These are phyloP conservation scores for Fagopyrum esculentum DNA, from an alignment of 148 eudicot genomes.

Conservation along the genomic window DNA sequence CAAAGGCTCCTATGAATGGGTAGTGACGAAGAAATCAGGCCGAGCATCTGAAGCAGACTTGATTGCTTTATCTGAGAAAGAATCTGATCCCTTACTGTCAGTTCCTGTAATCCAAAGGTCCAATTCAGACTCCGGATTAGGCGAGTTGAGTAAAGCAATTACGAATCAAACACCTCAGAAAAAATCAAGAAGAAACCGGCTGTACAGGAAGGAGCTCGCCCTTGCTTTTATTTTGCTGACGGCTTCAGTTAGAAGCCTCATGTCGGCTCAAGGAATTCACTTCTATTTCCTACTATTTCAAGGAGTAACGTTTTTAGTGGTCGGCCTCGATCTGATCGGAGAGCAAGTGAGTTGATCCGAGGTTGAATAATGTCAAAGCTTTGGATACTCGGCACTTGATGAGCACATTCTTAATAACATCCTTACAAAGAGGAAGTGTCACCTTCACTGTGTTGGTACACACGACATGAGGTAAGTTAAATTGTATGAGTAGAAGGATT, in stretches of 20 bases:
- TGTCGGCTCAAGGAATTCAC: constrained; percentile 93
- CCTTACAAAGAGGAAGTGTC: background rate
- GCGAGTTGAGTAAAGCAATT: constrained; percentile 52
- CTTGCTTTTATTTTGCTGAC: constrained; percentile 78
- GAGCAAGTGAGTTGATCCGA: constrained; percentile 66
- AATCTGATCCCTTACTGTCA: constrained; percentile 26
- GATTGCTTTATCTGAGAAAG: constrained; percentile 51
- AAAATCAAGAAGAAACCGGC: constrained; percentile 46
- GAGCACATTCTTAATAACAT: constrained; percentile 8
- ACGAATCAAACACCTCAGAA: constrained; percentile 28
- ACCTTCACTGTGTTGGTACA: background rate
- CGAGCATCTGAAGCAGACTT: constrained; percentile 85
- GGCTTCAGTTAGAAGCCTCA: constrained; percentile 81
- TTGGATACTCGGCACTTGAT: background rate
- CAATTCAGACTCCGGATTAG: constrained; percentile 69
- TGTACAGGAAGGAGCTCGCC: constrained; percentile 85
- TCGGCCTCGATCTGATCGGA: constrained; percentile 95
- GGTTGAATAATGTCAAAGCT: background rate
- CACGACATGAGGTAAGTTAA: background rate
- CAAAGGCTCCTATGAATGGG: constrained; percentile 81
- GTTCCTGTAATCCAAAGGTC: constrained; percentile 35
- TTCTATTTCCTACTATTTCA: constrained; percentile 93
- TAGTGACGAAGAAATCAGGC: constrained; percentile 87
- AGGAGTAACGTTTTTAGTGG: constrained; percentile 77
- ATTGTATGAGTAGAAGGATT: background rate